Evolutionary conservation across 2,329 filamentous ascomycete species (phyloP), one percentile per base, ranked within the genome.

Genomic region (Neurospora sp.): DNA sequence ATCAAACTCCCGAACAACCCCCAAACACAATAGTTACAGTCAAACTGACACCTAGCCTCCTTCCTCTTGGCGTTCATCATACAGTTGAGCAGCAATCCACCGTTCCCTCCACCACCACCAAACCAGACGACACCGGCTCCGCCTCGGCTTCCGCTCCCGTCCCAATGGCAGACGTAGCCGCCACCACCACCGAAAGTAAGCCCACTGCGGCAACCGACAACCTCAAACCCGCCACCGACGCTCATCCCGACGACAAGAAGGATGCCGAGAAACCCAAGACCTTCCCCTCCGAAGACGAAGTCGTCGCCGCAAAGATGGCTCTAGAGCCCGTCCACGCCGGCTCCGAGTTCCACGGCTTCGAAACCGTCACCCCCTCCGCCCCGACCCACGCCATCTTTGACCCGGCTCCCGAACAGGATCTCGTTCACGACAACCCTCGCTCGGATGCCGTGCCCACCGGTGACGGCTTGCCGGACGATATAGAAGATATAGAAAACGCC

Each of bases 221-320:
- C 19, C 66, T 40, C 36, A 66, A 68, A 11, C n/a, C 67, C 38
- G 40, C 52, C 33, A 43, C 58, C 40, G 39, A 40, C 28, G 28
- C 46, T 43, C 38, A 68, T 43, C 52, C 52, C 10, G 68, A 68
- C 36, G 38, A 33, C 43, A 17, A 43, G 15, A 43, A 71, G 70
- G 69, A 68, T 36, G 23, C 67, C 38, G 62, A 69, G 52, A 69
- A 70, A 66, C 69, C 66, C 4, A 66, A 67, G 36, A 23, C 15
- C 19, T 62, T 62, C 52, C 52, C 52, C 23, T 9, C 52, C 28
- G 7, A 10, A 36, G 8, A 62, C 23, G 13, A 62, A 8, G 52
- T 62, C 28, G 52, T 62, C 52, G 13, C 23, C 23, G 7, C 33
- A 10, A 62, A 62, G 52, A 62, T 62, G 52, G 52, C 52, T 62